Conservation (phyloP, 2,329 filamentous ascomycete genomes). For the Pseudogymnoascus sp. region DNA sequence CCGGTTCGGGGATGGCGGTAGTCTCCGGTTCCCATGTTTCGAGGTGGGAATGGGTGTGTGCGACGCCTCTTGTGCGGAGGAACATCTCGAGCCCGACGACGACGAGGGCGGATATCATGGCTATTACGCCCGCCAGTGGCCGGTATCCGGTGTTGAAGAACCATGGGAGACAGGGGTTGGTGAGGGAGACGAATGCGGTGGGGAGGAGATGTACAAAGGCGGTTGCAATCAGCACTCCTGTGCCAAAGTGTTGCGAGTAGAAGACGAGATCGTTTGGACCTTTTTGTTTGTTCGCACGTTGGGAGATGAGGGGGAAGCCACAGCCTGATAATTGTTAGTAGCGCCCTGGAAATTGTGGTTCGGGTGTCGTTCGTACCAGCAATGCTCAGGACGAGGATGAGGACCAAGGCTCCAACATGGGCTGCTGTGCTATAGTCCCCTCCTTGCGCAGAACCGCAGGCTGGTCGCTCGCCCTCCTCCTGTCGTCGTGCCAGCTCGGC, state of each 20-base stretch:
- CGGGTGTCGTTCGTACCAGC: conserved; percentile 28
- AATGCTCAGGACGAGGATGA: conserved; percentile 47
- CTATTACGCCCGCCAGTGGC: conserved; percentile 71
- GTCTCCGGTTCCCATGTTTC: conserved; percentile 15
- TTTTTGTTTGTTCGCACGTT: conserved; percentile 21
- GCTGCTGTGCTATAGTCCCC: conserved; percentile 45
- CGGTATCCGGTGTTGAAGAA: conserved; percentile 74
- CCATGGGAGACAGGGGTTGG: conserved; percentile 58
- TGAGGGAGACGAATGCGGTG: conserved; percentile 51
- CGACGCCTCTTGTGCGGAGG: conserved; percentile 62
- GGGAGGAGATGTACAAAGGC: conserved; percentile 68
- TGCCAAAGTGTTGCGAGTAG: conserved; percentile 62
- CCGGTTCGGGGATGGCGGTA: conserved; percentile 19
- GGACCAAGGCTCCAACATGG: conserved; percentile 48
- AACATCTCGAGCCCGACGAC: conserved; percentile 86
- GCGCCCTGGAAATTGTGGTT: not conserved
- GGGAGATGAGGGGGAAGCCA: conserved; percentile 27
- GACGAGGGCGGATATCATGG: conserved; percentile 71
- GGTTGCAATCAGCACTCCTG: conserved; percentile 76
- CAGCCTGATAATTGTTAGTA: conserved; percentile 23
- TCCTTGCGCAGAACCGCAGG: conserved; percentile 41
- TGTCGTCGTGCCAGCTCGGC: conserved; percentile 42
- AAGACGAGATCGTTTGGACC: conserved; percentile 36
- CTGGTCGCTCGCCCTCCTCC: conserved; percentile 34
- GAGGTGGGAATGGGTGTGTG: conserved; percentile 49